phyloP scores from a whole-genome alignment of 805 yeast genomes.

The Wickerhamiella cacticola region DNA sequence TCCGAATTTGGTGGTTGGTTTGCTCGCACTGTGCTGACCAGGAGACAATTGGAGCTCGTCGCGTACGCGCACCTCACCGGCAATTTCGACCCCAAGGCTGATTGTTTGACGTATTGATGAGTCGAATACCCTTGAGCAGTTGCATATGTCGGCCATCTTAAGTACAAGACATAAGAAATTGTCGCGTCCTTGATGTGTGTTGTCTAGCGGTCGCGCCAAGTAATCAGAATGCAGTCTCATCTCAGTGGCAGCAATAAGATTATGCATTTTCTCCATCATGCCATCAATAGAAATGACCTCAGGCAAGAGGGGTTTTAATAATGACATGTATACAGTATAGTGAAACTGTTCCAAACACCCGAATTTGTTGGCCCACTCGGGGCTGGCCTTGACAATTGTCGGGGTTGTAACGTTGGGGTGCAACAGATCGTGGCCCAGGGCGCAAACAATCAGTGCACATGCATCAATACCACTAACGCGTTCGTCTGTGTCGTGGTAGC shows the following conservation, averaged over 20 bases:
- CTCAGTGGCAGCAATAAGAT: slow-evolving; percentile 66
- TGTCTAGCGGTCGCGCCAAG: slow-evolving; percentile 33
- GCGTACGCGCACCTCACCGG: not conserved
- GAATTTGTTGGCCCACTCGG: slow-evolving; percentile 55
- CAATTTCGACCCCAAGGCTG: slow-evolving; percentile 2
- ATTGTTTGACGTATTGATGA: slow-evolving; percentile 13
- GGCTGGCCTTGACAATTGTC: slow-evolving; percentile 43
- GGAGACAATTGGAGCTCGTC: not conserved
- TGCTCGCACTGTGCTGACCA: not conserved
- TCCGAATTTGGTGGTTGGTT: not conserved
- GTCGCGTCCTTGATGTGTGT: slow-evolving; percentile 4
- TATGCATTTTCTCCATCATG: slow-evolving; percentile 26
- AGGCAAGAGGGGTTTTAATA: slow-evolving; percentile 46
- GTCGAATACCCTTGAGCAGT: slow-evolving; percentile 65
- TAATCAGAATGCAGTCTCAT: slow-evolving; percentile 81
- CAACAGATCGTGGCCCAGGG: slow-evolving; percentile 90
- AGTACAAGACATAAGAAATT: slow-evolving; percentile 49
- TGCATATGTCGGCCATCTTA: slow-evolving; percentile 92
- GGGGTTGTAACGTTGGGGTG: slow-evolving; percentile 93
- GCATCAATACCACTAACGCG: slow-evolving; percentile 33
- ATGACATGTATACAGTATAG: slow-evolving; percentile 44
- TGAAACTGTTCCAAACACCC: slow-evolving; percentile 74
- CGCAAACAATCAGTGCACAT: slow-evolving; percentile 58
- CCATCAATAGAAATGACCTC: slow-evolving; percentile 13
- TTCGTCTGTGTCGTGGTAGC: slow-evolving; percentile 6